These are phyloP conservation scores for Glomus cerebriforme DNA, from an alignment of 192 early-diverging fungal species.

Conservation along the genomic window DNA sequence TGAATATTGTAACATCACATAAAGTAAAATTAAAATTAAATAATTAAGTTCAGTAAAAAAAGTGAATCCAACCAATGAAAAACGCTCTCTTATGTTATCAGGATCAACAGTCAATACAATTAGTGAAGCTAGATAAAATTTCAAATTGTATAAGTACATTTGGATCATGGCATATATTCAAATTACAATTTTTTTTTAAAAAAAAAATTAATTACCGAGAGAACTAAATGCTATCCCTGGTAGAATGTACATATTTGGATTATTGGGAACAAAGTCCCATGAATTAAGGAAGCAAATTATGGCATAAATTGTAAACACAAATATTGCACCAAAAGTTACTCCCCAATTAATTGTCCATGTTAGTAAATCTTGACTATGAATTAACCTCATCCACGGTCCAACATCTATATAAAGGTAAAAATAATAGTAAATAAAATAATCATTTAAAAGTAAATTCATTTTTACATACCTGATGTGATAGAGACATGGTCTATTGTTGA, in stretches of 20 bases:
- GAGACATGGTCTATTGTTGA: not conserved
- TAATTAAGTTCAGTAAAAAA: not conserved
- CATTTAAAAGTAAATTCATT: not conserved
- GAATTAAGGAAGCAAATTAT: not conserved
- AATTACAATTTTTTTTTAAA: not conserved
- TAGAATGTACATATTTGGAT: not conserved
- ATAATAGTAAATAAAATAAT: not conserved
- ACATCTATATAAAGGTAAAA: not conserved
- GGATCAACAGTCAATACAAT: not conserved
- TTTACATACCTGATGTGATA: not conserved
- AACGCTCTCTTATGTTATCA: not conserved
- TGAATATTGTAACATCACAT: not conserved
- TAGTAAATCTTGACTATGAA: not conserved
- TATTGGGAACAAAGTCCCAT: not conserved
- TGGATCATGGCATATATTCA: not conserved
- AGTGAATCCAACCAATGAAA: not conserved
- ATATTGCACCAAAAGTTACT: not conserved
- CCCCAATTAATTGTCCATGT: not conserved
- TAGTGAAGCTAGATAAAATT: not conserved
- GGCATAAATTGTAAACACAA: not conserved
- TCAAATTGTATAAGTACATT: not conserved
- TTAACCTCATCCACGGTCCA: not conserved
- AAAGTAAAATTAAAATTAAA: not conserved
- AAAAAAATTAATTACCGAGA: not conserved
- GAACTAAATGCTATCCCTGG: constrained; percentile 4